Evolutionary conservation across 805 yeast species (phyloP).

Genomic region (Saturnispora hagleri): DNA sequence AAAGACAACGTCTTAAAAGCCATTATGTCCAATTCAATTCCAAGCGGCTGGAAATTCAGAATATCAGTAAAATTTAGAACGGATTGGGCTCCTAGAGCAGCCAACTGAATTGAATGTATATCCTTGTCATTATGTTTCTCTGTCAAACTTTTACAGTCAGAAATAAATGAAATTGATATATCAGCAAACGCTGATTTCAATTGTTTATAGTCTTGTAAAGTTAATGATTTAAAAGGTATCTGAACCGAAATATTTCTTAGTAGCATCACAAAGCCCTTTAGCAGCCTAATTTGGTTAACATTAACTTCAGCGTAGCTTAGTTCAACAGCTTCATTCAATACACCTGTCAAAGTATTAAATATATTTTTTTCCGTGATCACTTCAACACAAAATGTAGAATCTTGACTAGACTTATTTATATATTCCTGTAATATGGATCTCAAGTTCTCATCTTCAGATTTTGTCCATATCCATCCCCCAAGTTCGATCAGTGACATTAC

Average conservation of each 20-base stretch:
- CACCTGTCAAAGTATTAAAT: constrained; percentile 83
- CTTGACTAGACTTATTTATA: background rate
- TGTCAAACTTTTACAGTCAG: background rate
- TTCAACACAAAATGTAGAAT: background rate
- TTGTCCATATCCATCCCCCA: background rate
- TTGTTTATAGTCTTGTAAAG: background rate
- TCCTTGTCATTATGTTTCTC: background rate
- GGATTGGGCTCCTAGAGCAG: constrained; percentile 2
- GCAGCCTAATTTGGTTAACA: constrained; percentile 10
- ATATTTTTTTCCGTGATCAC: background rate
- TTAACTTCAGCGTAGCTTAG: constrained; percentile 34
- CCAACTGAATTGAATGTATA: background rate
- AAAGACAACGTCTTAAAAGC: background rate
- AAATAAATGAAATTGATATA: background rate
- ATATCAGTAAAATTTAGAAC: constrained; percentile 4
- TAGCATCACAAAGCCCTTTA: constrained; percentile 19
- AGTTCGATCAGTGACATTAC: background rate
- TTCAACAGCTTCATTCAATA: constrained; percentile 61
- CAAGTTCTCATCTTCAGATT: background rate
- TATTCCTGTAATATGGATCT: background rate
- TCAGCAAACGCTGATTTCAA: background rate
- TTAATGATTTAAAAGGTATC: background rate
- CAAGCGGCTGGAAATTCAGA: background rate
- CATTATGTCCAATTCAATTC: background rate
- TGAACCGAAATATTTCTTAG: constrained; percentile 19